Conservation (phyloP, 306 rosid genomes). For the Vigna trinervia region DNA sequence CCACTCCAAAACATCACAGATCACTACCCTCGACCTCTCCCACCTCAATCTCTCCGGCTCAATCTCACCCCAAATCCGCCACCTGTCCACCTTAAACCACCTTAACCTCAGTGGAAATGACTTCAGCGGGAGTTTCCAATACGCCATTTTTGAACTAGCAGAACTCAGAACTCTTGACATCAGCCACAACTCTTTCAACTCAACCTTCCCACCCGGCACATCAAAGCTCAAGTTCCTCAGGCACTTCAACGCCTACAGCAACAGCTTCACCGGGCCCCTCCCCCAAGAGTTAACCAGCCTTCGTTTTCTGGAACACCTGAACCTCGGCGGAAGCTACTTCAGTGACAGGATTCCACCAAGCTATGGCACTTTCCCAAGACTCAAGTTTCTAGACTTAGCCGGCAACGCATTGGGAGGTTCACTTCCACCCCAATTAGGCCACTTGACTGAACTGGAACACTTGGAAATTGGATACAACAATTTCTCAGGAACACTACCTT, state of each 20-base stretch:
- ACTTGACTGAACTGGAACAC: conserved; percentile 60
- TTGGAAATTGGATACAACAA: conserved; percentile 90
- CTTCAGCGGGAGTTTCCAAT: conserved; percentile 65
- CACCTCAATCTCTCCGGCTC: conserved; percentile 79
- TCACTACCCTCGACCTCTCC: conserved; percentile 76
- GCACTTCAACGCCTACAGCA: conserved; percentile 79
- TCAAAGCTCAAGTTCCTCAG: conserved; percentile 77
- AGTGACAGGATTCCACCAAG: conserved; percentile 59
- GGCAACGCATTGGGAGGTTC: conserved; percentile 77
- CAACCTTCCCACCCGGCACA: conserved; percentile 83
- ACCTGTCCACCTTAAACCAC: conserved; percentile 59
- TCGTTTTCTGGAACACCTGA: conserved; percentile 72
- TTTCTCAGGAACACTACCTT: conserved; percentile 67
- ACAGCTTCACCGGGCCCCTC: conserved; percentile 77
- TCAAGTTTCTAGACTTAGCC: conserved; percentile 64
- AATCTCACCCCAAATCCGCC: conserved; percentile 66
- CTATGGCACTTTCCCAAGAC: conserved; percentile 65
- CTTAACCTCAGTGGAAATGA: conserved; percentile 79
- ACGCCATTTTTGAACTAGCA: conserved; percentile 63
- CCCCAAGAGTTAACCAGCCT: conserved; percentile 64
- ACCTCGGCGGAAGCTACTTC: conserved; percentile 97
- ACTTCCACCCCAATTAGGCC: conserved; percentile 65
- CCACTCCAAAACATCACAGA: conserved; percentile 61
- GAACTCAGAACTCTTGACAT: conserved; percentile 73
- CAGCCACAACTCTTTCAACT: conserved; percentile 75